Base-by-base conservation (phyloP, 2,329 filamentous ascomycete species). In the Trichoderma sp. region DNA sequence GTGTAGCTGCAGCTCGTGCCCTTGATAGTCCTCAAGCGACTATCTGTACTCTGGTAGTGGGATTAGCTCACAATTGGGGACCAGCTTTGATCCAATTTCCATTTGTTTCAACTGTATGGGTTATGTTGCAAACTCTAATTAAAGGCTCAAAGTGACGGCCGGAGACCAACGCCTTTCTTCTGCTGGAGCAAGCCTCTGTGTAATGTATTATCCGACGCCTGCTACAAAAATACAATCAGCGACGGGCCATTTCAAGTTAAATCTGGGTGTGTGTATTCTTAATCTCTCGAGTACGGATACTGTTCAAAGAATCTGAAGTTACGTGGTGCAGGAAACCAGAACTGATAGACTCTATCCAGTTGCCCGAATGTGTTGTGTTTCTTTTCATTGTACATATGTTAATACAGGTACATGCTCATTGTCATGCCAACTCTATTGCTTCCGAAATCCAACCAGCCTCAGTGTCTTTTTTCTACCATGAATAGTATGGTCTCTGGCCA, bases 401-500 rank as follows among this genome's bases (percentile, higher is more conserved):
- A 67, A 71, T 77, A 76, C 75, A 78, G 67, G 50, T 67, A 63
- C 65, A 67, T 61, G 63, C 63, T 63, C 65, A 60, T 65, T 37
- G 42, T 59, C 42, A 42, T 65, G 60, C 42, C 35, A 15, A 27
- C 42, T 53, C 63, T 57, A 65, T 48, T 48, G 29, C 29, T 64
- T 34, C 34, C 42, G 19, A 64, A 29, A 58, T 54, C 8, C 52
- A 25, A 34, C 35, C 35, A 39, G 17, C 52, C 22, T 25, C 42
- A 19, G 19, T 27, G 48, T 50, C 53, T 54, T 54, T 27, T 54
- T 27, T 74, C 73, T 90, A 98, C 94, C 94, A 99, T 70, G 91
- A 88, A 80, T 96, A 96, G 79, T 95, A 96, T 76, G 93, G 94
- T 73, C 92, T 87, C 82, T 97, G 94, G 39, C 89, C 89, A 70